phyloP scores from a whole-genome alignment of 768 basidiomycete genomes.

The Scleroderma citrinum region DNA sequence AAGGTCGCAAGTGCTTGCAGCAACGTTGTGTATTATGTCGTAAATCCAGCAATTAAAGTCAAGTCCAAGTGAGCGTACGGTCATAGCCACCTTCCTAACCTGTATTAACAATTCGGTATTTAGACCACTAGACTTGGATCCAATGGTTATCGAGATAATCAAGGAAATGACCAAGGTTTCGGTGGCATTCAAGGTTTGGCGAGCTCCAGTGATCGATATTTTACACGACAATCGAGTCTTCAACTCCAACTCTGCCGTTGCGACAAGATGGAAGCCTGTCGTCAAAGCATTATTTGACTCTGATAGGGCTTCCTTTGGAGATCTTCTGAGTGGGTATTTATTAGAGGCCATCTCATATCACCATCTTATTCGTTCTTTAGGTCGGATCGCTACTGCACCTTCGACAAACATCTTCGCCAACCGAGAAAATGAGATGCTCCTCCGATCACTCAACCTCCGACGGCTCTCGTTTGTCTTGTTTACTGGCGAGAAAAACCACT shows the following conservation, averaged over 20 bases:
- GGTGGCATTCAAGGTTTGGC: slow-evolving; percentile 79
- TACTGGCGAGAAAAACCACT: slow-evolving; percentile 86
- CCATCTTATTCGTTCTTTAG: slow-evolving; percentile 36
- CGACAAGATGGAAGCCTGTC: slow-evolving; percentile 67
- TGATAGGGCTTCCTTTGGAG: slow-evolving; percentile 82
- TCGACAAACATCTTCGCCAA: slow-evolving; percentile 97
- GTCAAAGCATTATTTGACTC: slow-evolving; percentile 75
- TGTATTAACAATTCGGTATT: slow-evolving; percentile 7
- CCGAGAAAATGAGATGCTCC: slow-evolving; percentile 86
- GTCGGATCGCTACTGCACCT: slow-evolving; percentile 74
- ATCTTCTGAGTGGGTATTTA: slow-evolving; percentile 63
- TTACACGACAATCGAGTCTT: slow-evolving; percentile 87
- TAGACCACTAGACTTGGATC: slow-evolving; percentile 77
- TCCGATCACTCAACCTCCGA: slow-evolving; percentile 80
- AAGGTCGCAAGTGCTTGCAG: slow-evolving; percentile 72
- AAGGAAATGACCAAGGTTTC: slow-evolving; percentile 76
- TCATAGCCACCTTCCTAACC: not conserved
- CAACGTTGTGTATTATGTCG: slow-evolving; percentile 79
- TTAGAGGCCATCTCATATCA: slow-evolving; percentile 27
- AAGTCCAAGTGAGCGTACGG: slow-evolving; percentile 52
- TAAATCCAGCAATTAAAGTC: slow-evolving; percentile 74
- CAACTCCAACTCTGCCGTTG: slow-evolving; percentile 55
- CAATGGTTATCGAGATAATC: slow-evolving; percentile 58
- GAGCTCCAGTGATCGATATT: slow-evolving; percentile 69
- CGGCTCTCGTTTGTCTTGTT: slow-evolving; percentile 85